Conservation (phyloP, 192 early-diverging fungal species). For the Coemansia sp. region DNA sequence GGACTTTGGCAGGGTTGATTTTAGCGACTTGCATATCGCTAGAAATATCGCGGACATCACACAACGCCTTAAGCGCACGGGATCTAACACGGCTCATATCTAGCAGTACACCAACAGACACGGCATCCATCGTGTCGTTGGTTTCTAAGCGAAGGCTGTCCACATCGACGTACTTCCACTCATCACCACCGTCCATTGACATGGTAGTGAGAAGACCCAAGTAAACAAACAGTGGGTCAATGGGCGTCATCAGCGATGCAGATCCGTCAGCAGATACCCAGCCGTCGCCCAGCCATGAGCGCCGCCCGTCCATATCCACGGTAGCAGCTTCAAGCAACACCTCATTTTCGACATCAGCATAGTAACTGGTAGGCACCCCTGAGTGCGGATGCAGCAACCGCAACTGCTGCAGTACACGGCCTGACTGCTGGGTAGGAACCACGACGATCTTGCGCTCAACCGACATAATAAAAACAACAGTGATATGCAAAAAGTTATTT, state of each 20-base stretch:
- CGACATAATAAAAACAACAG: slow-evolving; percentile 11
- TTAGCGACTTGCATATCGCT: slow-evolving; percentile 22
- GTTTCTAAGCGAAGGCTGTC: slow-evolving; percentile 32
- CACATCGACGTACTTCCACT: slow-evolving; percentile 42
- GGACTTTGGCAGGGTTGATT: slow-evolving; percentile 19
- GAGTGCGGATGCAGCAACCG: slow-evolving; percentile 40
- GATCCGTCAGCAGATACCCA: slow-evolving; percentile 37
- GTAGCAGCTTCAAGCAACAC: slow-evolving; percentile 30
- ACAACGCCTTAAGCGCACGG: slow-evolving; percentile 28
- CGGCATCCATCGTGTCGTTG: slow-evolving; percentile 23
- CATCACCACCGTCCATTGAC: slow-evolving; percentile 9
- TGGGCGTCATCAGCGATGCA: slow-evolving; percentile 21
- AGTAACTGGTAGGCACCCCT: slow-evolving; percentile 29
- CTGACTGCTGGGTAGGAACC: slow-evolving; percentile 25
- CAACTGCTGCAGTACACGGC: slow-evolving; percentile 25
- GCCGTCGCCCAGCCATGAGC: slow-evolving; percentile 37
- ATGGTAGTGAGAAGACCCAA: slow-evolving; percentile 29
- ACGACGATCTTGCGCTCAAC: slow-evolving; percentile 23
- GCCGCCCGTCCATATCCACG: slow-evolving; percentile 36
- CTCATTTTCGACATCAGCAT: slow-evolving; percentile 23
- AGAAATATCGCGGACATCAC: slow-evolving; percentile 23
- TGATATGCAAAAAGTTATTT: background rate
- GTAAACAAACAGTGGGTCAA: slow-evolving; percentile 47
- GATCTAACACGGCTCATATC: background rate
- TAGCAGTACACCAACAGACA: slow-evolving; percentile 16